Evolutionary conservation across 768 basidiomycete genomes (phyloP), one percentile per base, ranked within the genome.

Genomic region (Mycena venus): DNA sequence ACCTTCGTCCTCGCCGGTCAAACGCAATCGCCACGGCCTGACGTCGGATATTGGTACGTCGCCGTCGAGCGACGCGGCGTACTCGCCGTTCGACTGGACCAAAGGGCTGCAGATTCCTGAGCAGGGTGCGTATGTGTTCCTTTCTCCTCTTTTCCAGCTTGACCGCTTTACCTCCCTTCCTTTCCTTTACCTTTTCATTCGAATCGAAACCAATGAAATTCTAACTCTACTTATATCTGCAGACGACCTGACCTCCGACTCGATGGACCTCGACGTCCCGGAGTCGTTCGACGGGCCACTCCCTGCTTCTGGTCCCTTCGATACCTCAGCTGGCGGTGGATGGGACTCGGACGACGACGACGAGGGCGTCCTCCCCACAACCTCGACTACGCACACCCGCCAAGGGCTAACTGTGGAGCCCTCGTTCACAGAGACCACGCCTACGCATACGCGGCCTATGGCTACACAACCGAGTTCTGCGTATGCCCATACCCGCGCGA

Each of bases 1-100:
- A 84, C 85, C 14, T 78, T 84, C n/a, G 79, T 83, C 79, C 47
- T 82, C 78, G 14, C 74, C 70, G 8, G 25, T 59, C 17, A 72
- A 34, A 79, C 61, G 78, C 77, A 61, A 29, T 31, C 53, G 63
- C 0, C 7, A 17, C 42, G 9, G 4, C 15, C 4, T 42, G 42
- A 9, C 42, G 4, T 42, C 15, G 42, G n/a, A n/a, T n/a, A n/a
- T n/a, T n/a, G n/a, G n/a, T n/a, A n/a, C n/a, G n/a, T n/a, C n/a
- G n/a, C n/a, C n/a, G 2, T 60, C 61, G 6, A 47, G 38, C 25
- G 70, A 64, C 31, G 38, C 42, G n/a, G 71, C 27, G 17, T 71
- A 53, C 11, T 29, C 66, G 6, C 60, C 72, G 3, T 63, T 75
- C 32, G 74, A 75, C 56, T 75, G 70, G 70, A 75, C 66, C 15